A percentile compares a stretch with the other conserved stretches of the same genome.
These are phyloP conservation scores for Rhytidiadelphus loreus DNA, from an alignment of 225 moss, liverwort and hornwort genomes.

Conservation along the genomic window DNA sequence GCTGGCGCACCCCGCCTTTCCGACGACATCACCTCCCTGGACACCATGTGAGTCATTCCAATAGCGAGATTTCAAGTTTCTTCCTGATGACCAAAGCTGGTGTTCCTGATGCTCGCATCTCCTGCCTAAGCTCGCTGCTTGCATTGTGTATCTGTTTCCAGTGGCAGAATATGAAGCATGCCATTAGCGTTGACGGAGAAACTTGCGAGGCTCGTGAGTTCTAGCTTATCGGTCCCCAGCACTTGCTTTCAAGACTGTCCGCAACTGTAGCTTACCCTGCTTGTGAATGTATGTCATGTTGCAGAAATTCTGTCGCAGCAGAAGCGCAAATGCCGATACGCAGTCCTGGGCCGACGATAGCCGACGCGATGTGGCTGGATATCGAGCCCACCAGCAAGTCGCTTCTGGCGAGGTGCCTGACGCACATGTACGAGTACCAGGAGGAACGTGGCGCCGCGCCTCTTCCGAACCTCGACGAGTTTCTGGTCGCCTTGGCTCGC, in stretches of 20 bases:
- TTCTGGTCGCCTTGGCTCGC: not conserved
- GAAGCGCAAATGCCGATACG: too few relatives aligned
- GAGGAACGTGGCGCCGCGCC: not conserved
- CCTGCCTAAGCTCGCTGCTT: too few relatives aligned
- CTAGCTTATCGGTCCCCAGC: not conserved
- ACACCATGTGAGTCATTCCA: not conserved
- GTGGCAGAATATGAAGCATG: too few relatives aligned
- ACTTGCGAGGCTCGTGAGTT: too few relatives aligned
- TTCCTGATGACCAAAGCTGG: too few relatives aligned
- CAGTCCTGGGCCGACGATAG: too few relatives aligned
- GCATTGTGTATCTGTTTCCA: too few relatives aligned
- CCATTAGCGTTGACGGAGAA: too few relatives aligned
- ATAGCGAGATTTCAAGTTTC: too few relatives aligned
- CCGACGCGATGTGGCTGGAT: not conserved
- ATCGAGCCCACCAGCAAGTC: not conserved
- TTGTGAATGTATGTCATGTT: not conserved
- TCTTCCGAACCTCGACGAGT: not conserved
- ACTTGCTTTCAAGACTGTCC: not conserved
- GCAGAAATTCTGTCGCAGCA: not conserved
- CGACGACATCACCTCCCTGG: not conserved
- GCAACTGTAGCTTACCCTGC: not conserved
- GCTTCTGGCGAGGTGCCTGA: not conserved
- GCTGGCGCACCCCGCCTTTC: too few relatives aligned
- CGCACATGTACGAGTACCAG: not conserved
- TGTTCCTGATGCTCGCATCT: too few relatives aligned